Base-by-base conservation (phyloP, 1,284 basidiomycete species). In the Puccinia polysora region DNA sequence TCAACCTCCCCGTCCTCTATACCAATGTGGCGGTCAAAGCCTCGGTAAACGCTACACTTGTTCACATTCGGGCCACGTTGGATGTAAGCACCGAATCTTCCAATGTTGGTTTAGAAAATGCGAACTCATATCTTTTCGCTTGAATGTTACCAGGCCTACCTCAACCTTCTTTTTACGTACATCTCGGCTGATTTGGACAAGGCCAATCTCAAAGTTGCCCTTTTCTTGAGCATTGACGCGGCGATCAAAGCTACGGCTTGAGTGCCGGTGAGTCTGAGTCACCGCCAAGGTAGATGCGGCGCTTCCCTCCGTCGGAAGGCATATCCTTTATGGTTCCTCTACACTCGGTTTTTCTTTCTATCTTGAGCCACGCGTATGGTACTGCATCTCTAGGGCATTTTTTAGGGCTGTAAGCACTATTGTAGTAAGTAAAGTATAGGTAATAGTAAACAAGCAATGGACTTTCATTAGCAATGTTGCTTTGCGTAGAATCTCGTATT, bases 171-270 rank as follows among this genome's bases (percentile, higher is more conserved):
- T 20, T 58, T 58, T 38, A 36, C 5, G 8, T 58, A 23, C 56
- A 58, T 58, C 34, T 58, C 56, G 12, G 32, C 56, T 15, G 56
- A 58, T 23, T 38, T 58, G 3, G 56, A 58, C 56, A 38, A 32
- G 56, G 20, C n/a, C 7, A 58, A 40, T 4, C 34, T 20, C n/a
- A 38, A n/a, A 23, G 56, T 23, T 6, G 34, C 56, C 28, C 40
- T 58, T 34, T 38, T 32, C 56, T 38, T 40, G 56, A 58, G 56
- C 28, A 34, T 58, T 32, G 56, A 40, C 28, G 56, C 34, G 2
- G 56, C 56, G 18, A 58, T 58, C 56, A 20, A 40, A 20, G 34
- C 34, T 14, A 40, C 34, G 10, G 56, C 56, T 58, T 58, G n/a
- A 58, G 20, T n/a, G n/a, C n/a, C n/a, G n/a, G n/a, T n/a, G n/a